These are phyloP conservation scores for Suillus luteus DNA, from an alignment of 768 basidiomycete species.

Conservation along the genomic window DNA sequence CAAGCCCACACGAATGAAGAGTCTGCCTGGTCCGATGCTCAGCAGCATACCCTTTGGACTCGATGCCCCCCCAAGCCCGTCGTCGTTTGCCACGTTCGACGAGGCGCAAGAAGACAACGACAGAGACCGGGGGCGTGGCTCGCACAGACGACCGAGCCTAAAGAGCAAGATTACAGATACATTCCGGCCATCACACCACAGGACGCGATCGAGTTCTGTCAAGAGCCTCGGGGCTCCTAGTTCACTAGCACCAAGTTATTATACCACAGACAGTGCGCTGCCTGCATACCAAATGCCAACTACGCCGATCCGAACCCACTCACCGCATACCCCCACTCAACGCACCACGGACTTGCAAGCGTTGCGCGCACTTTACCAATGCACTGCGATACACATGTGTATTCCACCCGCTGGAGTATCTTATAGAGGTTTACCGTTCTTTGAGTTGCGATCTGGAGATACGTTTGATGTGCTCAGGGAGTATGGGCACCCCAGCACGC, in stretches of 20 bases:
- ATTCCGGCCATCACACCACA: constrained; percentile 34
- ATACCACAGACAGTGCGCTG: constrained; percentile 25
- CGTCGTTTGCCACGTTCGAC: constrained; percentile 27
- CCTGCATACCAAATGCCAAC: constrained; percentile 23
- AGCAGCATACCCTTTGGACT: constrained; percentile 23
- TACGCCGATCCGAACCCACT: constrained; percentile 18
- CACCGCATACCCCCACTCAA: constrained; percentile 27
- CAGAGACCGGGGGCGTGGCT: constrained; percentile 25
- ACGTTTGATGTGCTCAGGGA: constrained; percentile 71
- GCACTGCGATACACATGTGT: constrained; percentile 69
- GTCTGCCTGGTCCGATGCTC: constrained; percentile 44
- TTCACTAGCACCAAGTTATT: constrained; percentile 24
- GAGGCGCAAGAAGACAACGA: constrained; percentile 28
- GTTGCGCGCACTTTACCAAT: constrained; percentile 61
- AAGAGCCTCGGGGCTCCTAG: constrained; percentile 36
- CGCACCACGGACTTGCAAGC: constrained; percentile 27
- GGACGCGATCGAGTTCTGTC: constrained; percentile 35
- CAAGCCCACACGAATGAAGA: constrained; percentile 46
- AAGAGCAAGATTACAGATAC: constrained; percentile 36
- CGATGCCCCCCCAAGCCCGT: constrained; percentile 33
- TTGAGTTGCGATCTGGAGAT: constrained; percentile 63
- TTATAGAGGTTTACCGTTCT: constrained; percentile 79
- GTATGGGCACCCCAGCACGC: constrained; percentile 75
- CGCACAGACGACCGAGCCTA: constrained; percentile 32
- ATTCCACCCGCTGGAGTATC: constrained; percentile 61